Percentiles rank a stretch among this genome's conserved stretches.
phyloP scores from a whole-genome alignment of 1,284 basidiomycete species.

The Puccinia triticina region DNA sequence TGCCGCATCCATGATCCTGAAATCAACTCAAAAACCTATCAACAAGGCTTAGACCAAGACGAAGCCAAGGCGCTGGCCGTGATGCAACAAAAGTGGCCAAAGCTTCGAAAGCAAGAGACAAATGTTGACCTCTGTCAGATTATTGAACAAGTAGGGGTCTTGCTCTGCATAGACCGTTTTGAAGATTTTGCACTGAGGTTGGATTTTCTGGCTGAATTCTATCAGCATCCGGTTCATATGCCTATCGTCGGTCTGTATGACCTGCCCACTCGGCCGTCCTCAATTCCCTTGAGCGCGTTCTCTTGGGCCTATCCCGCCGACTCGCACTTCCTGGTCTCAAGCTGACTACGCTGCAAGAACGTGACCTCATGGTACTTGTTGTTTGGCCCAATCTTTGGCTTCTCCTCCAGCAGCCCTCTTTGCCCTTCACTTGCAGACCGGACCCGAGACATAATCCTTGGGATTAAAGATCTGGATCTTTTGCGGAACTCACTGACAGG shows the following conservation, averaged over 20 bases:
- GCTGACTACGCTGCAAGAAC: not conserved
- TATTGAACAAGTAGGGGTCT: conserved; percentile 2
- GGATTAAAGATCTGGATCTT: conserved; percentile 28
- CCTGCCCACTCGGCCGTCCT: not conserved
- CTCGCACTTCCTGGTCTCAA: not conserved
- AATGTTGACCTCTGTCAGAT: not conserved
- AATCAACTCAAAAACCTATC: conserved; percentile 17
- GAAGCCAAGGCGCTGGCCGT: conserved; percentile 31
- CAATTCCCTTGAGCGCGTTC: not conserved
- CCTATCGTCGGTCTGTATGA: not conserved
- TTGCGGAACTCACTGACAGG: conserved; percentile 1
- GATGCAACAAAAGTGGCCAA: conserved; percentile 31
- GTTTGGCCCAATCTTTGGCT: too few species aligned
- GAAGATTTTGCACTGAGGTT: not conserved
- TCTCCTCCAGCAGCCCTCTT: too few species aligned
- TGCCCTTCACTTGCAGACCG: too few species aligned
- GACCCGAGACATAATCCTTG: too few species aligned
- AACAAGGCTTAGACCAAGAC: not conserved
- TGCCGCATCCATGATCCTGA: not conserved
- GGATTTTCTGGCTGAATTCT: not conserved
- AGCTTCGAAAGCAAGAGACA: not conserved
- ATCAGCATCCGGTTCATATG: not conserved
- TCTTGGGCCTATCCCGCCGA: not conserved
- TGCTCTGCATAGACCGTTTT: not conserved
- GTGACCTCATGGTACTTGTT: conserved; percentile 12